Base-by-base conservation (phyloP, 2,329 filamentous ascomycete species). In the Exophiala sideris region DNA sequence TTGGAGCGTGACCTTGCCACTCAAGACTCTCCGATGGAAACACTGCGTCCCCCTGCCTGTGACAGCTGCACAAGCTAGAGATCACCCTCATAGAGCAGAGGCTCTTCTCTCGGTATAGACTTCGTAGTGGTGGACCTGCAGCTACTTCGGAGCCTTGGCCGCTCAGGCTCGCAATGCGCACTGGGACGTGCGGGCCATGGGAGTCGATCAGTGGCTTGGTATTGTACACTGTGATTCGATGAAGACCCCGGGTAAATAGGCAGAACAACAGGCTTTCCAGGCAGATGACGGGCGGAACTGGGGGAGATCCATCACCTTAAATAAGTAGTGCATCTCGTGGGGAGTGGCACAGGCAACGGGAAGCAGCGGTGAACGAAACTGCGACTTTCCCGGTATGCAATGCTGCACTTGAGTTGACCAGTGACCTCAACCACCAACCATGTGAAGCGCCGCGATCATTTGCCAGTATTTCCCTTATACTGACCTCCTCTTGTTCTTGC, bases 271-370 rank as follows among this genome's bases (percentile, higher is more conserved):
- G 11, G 39, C 38, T 33, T 34, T 48, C 45, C 45, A 48, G 38
- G 45, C 5, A 18, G 42, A 49, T 11, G 16, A 39, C 45, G 45
- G 40, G 48, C 45, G 35, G 33, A 45, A 45, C 41, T 51, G 40
- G 41, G 35, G 41, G 14, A 29, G 24, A 29, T 29, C 24, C 24
- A 29, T 29, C 41, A 24, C 5, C 41, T 24, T 32, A 44, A 21
- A 41, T n/a, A 44, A 44, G 41, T n/a, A 44, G 41, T 14, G 21
- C 41, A 51, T 44, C 48, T 39, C 39, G 48, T 39, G 39, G 41
- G 21, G 41, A 11, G 48, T 51, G 40, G 39, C 40, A 51, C 48
- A 44, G 24, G 10, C 7, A 11, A 33, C 12, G 38, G 18, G 14
- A 33, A 11, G 45, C 38, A 48, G 45, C 45, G 45, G 45, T 48